A percentile compares a stretch with the other conserved stretches of the same genome.
Evolutionary conservation across 2,329 filamentous ascomycete genomes (phyloP).

Genomic region (Phymatotrichopsis omnivora): DNA sequence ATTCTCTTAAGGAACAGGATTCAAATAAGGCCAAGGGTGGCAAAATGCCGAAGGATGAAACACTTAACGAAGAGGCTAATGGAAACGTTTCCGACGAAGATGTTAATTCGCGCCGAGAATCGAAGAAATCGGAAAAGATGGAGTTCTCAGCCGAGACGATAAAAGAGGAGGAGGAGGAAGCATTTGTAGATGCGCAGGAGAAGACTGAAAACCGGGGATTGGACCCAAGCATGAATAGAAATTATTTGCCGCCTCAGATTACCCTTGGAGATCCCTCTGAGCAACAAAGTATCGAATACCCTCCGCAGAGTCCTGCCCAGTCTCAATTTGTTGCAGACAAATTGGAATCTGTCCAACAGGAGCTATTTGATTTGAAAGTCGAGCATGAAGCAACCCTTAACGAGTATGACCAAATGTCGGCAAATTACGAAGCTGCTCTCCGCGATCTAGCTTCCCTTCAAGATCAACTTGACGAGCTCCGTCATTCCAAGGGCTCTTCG

Average conservation of each 20-base stretch:
- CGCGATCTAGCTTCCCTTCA: conserved; percentile 74
- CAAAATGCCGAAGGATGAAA: conserved; percentile 24
- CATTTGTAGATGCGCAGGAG: conserved; percentile 11
- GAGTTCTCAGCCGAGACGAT: too few species aligned
- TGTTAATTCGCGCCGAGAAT: neutral
- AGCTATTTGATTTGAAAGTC: conserved; percentile 78
- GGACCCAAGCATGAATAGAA: too few species aligned
- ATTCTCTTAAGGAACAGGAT: conserved; percentile 56
- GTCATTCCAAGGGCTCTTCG: conserved; percentile 44
- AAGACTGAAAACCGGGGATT: too few species aligned
- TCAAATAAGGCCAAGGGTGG: too few species aligned
- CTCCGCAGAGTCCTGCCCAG: conserved; percentile 63
- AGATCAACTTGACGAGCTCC: conserved; percentile 69
- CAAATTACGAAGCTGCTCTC: conserved; percentile 85
- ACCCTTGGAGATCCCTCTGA: conserved; percentile 17
- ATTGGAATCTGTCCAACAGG: conserved; percentile 77
- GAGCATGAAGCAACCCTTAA: conserved; percentile 77
- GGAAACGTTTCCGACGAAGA: conserved; percentile 16
- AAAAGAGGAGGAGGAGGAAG: too few species aligned
- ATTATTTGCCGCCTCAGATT: conserved; percentile 18
- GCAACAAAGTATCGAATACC: conserved; percentile 40
- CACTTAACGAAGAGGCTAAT: conserved; percentile 28
- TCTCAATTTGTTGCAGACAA: conserved; percentile 83
- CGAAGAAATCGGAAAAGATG: too few species aligned
- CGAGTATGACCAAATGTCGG: conserved; percentile 70